Conservation (phyloP, 2,329 filamentous ascomycete species). For the Calonectria leucothoes region DNA sequence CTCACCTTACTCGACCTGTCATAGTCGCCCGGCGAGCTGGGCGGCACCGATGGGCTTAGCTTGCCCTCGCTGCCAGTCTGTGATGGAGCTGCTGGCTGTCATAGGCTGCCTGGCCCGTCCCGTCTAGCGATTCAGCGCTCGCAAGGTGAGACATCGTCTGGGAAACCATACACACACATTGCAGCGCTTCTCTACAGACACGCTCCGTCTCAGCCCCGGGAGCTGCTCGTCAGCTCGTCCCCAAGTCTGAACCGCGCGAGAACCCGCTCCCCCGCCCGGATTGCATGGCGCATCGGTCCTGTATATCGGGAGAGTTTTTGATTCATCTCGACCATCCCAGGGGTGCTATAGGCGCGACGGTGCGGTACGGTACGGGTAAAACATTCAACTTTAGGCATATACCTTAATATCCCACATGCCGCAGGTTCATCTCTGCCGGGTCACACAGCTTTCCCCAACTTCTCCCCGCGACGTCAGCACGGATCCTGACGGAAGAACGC, state of each 20-base stretch:
- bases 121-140: conserved; percentile 6
- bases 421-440: conserved; percentile 25
- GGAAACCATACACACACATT: conserved; percentile 25
- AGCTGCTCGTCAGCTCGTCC: not conserved
- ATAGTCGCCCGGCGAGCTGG: conserved; percentile 1
- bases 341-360: conserved; percentile 9
- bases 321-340: conserved; percentile 10
- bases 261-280: conserved; percentile 38
- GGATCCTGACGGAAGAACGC: conserved; percentile 40
- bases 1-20: conserved; percentile 13
- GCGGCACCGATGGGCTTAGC: not conserved
- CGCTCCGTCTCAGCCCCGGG: conserved; percentile 22
- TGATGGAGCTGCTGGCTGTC: conserved; percentile 14
- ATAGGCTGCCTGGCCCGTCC: conserved; percentile 24
- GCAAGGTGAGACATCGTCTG: conserved; percentile 34
- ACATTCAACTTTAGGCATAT: conserved; percentile 16
- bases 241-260: not conserved
- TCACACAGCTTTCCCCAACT: conserved; percentile 41
- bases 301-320: conserved; percentile 13
- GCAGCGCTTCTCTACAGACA: conserved; percentile 8
- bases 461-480: conserved; percentile 41
- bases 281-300: conserved; percentile 24
- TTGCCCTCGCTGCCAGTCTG: conserved; percentile 10
- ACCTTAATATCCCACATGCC: conserved; percentile 31
- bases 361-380: conserved; percentile 2